phyloP scores from a whole-genome alignment of 106 monocot species.

The Phalaenopsis equestris region DNA sequence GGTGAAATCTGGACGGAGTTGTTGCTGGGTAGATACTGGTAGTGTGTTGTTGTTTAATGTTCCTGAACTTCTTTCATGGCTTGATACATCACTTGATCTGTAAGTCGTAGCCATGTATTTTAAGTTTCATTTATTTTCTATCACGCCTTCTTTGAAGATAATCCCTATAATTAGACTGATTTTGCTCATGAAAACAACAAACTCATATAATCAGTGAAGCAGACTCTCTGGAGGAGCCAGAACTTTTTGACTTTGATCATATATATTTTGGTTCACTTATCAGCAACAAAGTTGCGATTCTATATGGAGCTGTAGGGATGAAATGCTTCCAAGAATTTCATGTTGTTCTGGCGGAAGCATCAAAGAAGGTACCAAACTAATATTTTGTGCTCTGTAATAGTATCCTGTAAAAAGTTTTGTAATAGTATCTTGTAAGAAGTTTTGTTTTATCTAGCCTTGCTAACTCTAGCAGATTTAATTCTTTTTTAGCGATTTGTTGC shows the following conservation, averaged over 20 bases:
- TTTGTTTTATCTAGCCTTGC: not conserved
- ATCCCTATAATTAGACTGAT: not conserved
- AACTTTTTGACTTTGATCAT: constrained; percentile 94
- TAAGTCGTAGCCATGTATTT: constrained; percentile 18
- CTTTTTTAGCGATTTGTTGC: not conserved
- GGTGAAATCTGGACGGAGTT: constrained; percentile 29
- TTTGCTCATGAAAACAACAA: not conserved
- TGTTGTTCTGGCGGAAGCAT: constrained; percentile 45
- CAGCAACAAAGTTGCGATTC: constrained; percentile 34
- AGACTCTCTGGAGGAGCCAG: constrained; percentile 33
- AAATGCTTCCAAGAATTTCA: constrained; percentile 88
- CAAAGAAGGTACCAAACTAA: constrained; percentile 43
- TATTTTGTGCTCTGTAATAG: not conserved
- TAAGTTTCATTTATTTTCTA: not conserved
- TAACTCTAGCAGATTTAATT: not conserved
- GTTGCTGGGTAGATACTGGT: constrained; percentile 93
- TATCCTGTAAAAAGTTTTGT: not conserved
- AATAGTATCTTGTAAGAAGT: not conserved
- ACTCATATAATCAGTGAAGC: constrained; percentile 18
- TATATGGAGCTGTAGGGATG: constrained; percentile 91
- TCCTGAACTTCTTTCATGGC: constrained; percentile 48
- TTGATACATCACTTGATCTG: constrained; percentile 26
- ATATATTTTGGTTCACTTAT: constrained; percentile 35
- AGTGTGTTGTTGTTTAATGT: constrained; percentile 43
- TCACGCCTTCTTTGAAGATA: not conserved